Evolutionary conservation across 169 alveolate genomes (phyloP).

Genomic region (Plasmodium gallinaceum): DNA sequence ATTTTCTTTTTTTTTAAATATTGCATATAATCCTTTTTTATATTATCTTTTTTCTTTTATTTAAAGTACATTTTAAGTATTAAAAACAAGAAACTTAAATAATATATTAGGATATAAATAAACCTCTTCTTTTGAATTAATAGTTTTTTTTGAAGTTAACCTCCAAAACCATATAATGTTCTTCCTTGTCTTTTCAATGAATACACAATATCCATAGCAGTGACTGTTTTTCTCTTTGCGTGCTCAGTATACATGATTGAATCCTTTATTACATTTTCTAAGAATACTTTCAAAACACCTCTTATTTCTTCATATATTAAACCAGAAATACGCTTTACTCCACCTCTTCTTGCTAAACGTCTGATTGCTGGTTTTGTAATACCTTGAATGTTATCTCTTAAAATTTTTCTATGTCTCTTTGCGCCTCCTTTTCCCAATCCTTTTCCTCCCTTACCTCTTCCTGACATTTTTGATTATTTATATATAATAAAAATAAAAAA

Average conservation of each 20-base stretch:
- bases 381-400: slow-evolving; percentile 98
- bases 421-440: slow-evolving; percentile 99
- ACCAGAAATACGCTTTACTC: slow-evolving; percentile 99
- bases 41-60: too few relatives aligned
- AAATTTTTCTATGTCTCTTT: slow-evolving; percentile 97
- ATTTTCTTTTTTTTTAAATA: neutral
- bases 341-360: slow-evolving; percentile 99
- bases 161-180: slow-evolving; percentile 99
- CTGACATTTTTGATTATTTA: slow-evolving; percentile 90
- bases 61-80: too few relatives aligned
- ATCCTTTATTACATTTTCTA: slow-evolving; percentile 98
- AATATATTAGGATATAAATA: neutral
- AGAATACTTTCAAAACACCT: slow-evolving; percentile 97
- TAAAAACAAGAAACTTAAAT: too few relatives aligned
- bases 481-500: slow-evolving; percentile 38
- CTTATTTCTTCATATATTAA: slow-evolving; percentile 99
- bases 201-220: slow-evolving; percentile 99
- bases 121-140: neutral
- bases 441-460: slow-evolving; percentile 99
- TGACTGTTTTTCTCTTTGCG: slow-evolving; percentile 99
- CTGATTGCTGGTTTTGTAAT: slow-evolving; percentile 99
- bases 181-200: slow-evolving; percentile 99
- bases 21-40: too few relatives aligned
- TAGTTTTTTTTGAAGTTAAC: slow-evolving; percentile 83
- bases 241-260: slow-evolving; percentile 99